Evolutionary conservation across 1,284 basidiomycete genomes (phyloP).

Genomic region (Sanghuangporus weigelae): DNA sequence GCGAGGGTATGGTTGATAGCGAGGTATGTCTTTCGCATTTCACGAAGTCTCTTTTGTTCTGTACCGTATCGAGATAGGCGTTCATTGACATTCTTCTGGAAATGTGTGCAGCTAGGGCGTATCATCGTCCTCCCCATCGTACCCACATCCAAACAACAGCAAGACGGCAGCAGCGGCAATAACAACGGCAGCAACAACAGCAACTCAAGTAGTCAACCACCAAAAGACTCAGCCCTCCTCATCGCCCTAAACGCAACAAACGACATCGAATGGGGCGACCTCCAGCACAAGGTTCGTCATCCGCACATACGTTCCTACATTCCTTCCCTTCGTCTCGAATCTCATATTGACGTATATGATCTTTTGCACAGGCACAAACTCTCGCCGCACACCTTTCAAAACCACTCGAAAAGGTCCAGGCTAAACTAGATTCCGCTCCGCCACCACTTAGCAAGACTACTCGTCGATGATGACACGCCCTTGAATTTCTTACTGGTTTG

Average conservation of each 20-base stretch:
- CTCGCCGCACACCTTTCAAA: constrained; percentile 14
- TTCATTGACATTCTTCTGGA: too few species aligned
- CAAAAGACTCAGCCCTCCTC: constrained; percentile 51
- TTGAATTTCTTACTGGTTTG: too few species aligned
- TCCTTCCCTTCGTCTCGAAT: not conserved
- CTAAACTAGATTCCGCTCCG: not conserved
- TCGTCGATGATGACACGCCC: constrained; percentile 3
- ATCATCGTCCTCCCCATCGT: constrained; percentile 58
- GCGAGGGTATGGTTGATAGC: constrained; percentile 63
- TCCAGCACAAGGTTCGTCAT: constrained; percentile 51
- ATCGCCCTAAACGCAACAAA: constrained; percentile 60
- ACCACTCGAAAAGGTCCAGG: constrained; percentile 11
- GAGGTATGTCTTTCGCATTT: constrained; percentile 47
- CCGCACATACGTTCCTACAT: not conserved
- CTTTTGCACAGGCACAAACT: constrained; percentile 3
- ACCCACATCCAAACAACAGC: not conserved
- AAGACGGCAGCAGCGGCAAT: not conserved
- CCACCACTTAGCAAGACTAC: not conserved
- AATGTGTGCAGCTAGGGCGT: constrained; percentile 49
- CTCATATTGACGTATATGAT: not conserved
- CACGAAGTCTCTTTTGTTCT: not conserved
- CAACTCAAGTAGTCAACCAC: not conserved
- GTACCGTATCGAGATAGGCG: not conserved
- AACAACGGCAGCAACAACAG: too few species aligned
- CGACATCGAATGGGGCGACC: constrained; percentile 54